phyloP scores from a whole-genome alignment of 2,329 filamentous ascomycete genomes.

The Penicillium digitatum region DNA sequence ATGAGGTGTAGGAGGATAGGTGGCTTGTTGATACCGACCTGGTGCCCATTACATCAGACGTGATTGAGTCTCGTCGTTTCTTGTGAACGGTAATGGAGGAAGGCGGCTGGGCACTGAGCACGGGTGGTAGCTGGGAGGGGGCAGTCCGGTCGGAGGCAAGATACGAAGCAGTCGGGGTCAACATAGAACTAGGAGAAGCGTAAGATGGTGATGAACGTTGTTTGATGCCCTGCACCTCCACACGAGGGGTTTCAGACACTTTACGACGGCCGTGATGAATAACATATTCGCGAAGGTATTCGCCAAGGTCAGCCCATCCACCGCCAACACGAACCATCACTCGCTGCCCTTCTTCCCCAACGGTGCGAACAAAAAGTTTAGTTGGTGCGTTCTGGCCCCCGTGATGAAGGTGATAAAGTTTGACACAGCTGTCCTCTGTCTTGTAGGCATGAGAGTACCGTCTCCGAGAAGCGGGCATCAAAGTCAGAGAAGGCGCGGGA shows the following conservation, averaged over 20 bases:
- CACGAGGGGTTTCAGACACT: slow-evolving; percentile 50
- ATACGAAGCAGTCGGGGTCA: slow-evolving; percentile 18
- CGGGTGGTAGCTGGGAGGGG: slow-evolving; percentile 38
- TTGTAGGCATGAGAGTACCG: slow-evolving; percentile 33
- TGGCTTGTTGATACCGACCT: slow-evolving; percentile 29
- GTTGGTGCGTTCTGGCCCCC: slow-evolving; percentile 81
- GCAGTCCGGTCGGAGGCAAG: slow-evolving; percentile 30
- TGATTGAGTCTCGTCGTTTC: slow-evolving; percentile 35
- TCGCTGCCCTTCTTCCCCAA: slow-evolving; percentile 83
- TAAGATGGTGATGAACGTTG: slow-evolving; percentile 31
- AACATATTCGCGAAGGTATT: slow-evolving; percentile 91
- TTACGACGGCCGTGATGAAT: slow-evolving; percentile 79
- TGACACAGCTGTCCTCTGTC: slow-evolving; percentile 67
- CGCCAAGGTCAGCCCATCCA: slow-evolving; percentile 95
- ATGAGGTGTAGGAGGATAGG: slow-evolving; percentile 28
- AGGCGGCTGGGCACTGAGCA: slow-evolving; percentile 35
- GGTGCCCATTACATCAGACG: slow-evolving; percentile 29
- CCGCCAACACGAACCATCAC: slow-evolving; percentile 98
- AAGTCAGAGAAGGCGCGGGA: slow-evolving; percentile 63
- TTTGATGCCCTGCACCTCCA: slow-evolving; percentile 53
- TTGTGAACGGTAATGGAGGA: slow-evolving; percentile 42
- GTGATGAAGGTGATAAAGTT: slow-evolving; percentile 85
- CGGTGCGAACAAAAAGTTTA: slow-evolving; percentile 88
- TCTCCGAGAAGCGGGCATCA: slow-evolving; percentile 55
- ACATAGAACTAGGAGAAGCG: slow-evolving; percentile 25